Percentiles rank a stretch among this genome's conserved stretches.
Conservation (phyloP, 2,329 filamentous ascomycete genomes). For the Trichoderma atrobrunneum region DNA sequence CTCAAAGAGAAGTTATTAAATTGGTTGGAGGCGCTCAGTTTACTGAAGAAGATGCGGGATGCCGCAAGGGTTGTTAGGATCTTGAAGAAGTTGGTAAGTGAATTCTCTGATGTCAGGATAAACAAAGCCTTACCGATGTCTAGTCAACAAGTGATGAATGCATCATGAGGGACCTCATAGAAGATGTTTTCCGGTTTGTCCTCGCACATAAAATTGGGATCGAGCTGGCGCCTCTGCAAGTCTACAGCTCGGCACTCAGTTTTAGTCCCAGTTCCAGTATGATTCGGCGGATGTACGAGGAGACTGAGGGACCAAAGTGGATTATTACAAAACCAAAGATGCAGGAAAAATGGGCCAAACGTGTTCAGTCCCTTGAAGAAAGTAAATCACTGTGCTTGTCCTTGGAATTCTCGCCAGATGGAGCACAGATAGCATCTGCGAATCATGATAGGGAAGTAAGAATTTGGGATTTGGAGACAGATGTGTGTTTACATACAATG, state of each 20-base stretch:
- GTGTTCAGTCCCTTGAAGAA: slow-evolving; percentile 9
- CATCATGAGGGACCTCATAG: slow-evolving; percentile 20
- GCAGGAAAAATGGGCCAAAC: neutral
- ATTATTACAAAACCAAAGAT: neutral
- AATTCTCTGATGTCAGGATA: neutral
- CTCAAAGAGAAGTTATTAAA: slow-evolving; percentile 36
- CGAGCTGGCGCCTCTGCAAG: slow-evolving; percentile 30
- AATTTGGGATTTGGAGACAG: slow-evolving; percentile 11
- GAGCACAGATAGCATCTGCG: neutral
- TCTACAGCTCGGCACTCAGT: slow-evolving; percentile 32
- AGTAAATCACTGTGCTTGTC: neutral
- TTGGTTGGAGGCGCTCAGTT: slow-evolving; percentile 44
- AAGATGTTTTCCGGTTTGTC: slow-evolving; percentile 32
- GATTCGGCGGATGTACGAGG: slow-evolving; percentile 17
- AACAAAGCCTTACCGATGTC: neutral
- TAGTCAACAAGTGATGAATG: neutral
- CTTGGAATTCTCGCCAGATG: slow-evolving; percentile 8
- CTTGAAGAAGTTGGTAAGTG: slow-evolving; percentile 19
- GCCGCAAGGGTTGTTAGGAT: slow-evolving; percentile 18
- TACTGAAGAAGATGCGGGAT: slow-evolving; percentile 28
- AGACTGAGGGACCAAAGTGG: slow-evolving; percentile 21
- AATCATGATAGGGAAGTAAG: neutral
- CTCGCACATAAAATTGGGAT: slow-evolving; percentile 26
- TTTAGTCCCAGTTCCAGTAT: slow-evolving; percentile 32
- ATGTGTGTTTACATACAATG: neutral